phyloP scores from a whole-genome alignment of 2,329 filamentous ascomycete species.

The Fusarium robinianum region DNA sequence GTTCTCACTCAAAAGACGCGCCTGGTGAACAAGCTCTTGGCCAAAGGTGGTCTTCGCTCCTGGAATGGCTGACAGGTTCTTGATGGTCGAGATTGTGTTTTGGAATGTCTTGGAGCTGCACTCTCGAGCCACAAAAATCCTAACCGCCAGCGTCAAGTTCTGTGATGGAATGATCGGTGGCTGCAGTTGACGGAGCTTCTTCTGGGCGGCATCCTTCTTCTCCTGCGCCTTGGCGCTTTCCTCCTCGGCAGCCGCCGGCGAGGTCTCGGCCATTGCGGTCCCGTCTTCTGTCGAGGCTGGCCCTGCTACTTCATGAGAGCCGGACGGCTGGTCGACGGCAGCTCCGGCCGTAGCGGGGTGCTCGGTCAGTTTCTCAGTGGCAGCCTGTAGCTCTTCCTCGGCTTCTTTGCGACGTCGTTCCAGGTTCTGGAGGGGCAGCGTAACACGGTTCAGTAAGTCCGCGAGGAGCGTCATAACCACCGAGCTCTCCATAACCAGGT shows the following conservation, averaged over 20 bases:
- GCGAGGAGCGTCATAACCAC: conserved; percentile 94
- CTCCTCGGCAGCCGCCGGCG: conserved; percentile 34
- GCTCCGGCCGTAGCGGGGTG: conserved; percentile 38
- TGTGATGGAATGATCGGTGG: conserved; percentile 85
- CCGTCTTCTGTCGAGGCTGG: conserved; percentile 22
- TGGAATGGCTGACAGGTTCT: conserved; percentile 92
- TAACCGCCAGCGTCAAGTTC: conserved; percentile 92
- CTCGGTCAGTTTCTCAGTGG: conserved; percentile 43
- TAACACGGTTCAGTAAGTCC: conserved; percentile 84
- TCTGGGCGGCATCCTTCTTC: conserved; percentile 49
- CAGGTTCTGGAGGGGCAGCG: conserved; percentile 78
- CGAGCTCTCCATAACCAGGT: conserved; percentile 96
- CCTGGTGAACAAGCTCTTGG: conserved; percentile 87
- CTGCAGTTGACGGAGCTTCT: conserved; percentile 64
- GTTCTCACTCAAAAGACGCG: conserved; percentile 79
- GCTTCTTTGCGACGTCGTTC: conserved; percentile 82
- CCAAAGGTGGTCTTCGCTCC: conserved; percentile 89
- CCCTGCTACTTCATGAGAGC: conserved; percentile 41
- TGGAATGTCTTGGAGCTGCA: conserved; percentile 98
- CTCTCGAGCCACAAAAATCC: conserved; percentile 93
- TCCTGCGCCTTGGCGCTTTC: conserved; percentile 40
- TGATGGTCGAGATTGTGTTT: conserved; percentile 97
- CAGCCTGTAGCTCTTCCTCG: conserved; percentile 56
- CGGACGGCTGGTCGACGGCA: conserved; percentile 25
- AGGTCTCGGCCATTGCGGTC: conserved; percentile 35